Percentiles rank a stretch among this genome's conserved stretches.
Evolutionary conservation across 371 early-diverging fungal species (phyloP).

Genomic region (Rhizopus microsporus): DNA sequence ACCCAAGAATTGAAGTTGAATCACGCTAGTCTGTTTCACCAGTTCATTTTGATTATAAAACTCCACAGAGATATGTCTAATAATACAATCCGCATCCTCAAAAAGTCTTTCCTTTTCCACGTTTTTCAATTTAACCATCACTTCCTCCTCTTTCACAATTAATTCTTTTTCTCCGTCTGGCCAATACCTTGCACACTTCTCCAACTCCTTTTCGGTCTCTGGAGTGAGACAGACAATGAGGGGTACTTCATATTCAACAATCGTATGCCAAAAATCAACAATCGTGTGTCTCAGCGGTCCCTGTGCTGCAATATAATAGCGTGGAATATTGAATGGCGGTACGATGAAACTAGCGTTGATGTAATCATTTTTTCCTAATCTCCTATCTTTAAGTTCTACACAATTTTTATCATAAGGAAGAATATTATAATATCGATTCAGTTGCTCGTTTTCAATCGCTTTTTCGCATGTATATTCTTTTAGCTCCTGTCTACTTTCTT

Average conservation of each 20-base stretch:
- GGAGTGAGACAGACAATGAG: slow-evolving; percentile 89
- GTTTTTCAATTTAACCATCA: slow-evolving; percentile 12
- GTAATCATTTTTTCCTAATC: slow-evolving; percentile 57
- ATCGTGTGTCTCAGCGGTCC: slow-evolving; percentile 82
- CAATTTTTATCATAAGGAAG: slow-evolving; percentile 62
- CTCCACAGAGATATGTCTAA: slow-evolving; percentile 13
- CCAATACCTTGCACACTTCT: slow-evolving; percentile 83
- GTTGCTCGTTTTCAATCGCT: slow-evolving; percentile 10
- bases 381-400: slow-evolving; percentile 33
- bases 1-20: slow-evolving; percentile 77
- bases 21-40: slow-evolving; percentile 38
- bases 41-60: slow-evolving; percentile 18
- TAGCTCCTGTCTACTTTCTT: neutral
- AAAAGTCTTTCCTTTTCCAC: slow-evolving; percentile 10
- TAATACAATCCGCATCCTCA: slow-evolving; percentile 12
- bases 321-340: slow-evolving; percentile 37
- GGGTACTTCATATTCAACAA: slow-evolving; percentile 69
- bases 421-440: slow-evolving; percentile 55
- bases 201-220: slow-evolving; percentile 66
- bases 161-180: slow-evolving; percentile 41
- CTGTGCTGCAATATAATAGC: slow-evolving; percentile 86
- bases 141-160: slow-evolving; percentile 4
- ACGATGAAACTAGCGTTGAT: slow-evolving; percentile 79
- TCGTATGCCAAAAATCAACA: slow-evolving; percentile 91
- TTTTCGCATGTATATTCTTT: slow-evolving; percentile 6